A percentile compares a stretch with the other conserved stretches of the same genome.
Conservation (phyloP, 306 rosid species). For the Medicago truncatula region MtrunA17r5.0-ANR NC_053045.1:51340001-51340500, state of each 20-base stretch:
- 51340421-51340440: constrained; percentile 78
- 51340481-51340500: constrained; percentile 83
- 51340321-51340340: constrained; percentile 28
- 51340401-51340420: constrained; percentile 97
- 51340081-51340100: constrained; percentile 91
- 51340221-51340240: constrained; percentile 99
- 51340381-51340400: constrained; percentile 26
- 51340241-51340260: constrained; percentile 93
- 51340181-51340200: constrained; percentile 91
- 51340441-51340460: constrained; percentile 99
- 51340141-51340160: constrained; percentile 74
- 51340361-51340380: constrained; percentile 20
- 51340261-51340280: constrained; percentile 72
- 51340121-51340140: constrained; percentile 80
- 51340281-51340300: constrained; percentile 1
- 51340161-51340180: constrained; percentile 93
- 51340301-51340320: constrained; percentile 34
- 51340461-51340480: constrained; percentile 86
- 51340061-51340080: constrained; percentile 89
- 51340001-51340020: constrained; percentile 18
- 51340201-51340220: constrained; percentile 91
- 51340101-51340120: constrained; percentile 86
- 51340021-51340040: constrained; percentile 38
- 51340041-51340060: constrained; percentile 79
- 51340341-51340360: constrained; percentile 4